phyloP scores from a whole-genome alignment of 768 basidiomycete species.

The Nidularia pulvinata region DNA sequence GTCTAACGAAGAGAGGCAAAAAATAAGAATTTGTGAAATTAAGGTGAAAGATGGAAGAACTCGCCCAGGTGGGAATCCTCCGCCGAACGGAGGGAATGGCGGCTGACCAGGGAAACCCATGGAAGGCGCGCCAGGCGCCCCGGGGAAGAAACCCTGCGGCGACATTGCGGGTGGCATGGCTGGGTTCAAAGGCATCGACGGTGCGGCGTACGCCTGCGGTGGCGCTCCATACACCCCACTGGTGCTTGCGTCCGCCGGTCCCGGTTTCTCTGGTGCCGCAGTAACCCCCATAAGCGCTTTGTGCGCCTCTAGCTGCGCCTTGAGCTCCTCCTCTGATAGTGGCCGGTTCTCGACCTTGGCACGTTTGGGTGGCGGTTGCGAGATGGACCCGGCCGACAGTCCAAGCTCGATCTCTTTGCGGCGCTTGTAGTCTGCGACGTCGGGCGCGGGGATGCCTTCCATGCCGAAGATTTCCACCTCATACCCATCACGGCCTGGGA shows the following conservation, averaged over 20 bases:
- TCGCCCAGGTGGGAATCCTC: conserved; percentile 59
- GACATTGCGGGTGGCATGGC: conserved; percentile 29
- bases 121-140: conserved; percentile 35
- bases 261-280: conserved; percentile 31
- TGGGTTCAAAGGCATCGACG: conserved; percentile 33
- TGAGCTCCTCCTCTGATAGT: conserved; percentile 82
- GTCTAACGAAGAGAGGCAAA: conserved; percentile 12
- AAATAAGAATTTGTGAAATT: conserved; percentile 6
- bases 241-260: conserved; percentile 37
- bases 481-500: conserved; percentile 96
- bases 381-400: conserved; percentile 77
- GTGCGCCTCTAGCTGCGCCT: conserved; percentile 85
- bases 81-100: conserved; percentile 56
- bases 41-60: conserved; percentile 15
- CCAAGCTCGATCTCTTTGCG: conserved; percentile 95
- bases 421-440: conserved; percentile 94
- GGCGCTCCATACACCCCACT: conserved; percentile 74
- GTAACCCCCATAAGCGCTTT: conserved; percentile 85
- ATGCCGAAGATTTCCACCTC: conserved; percentile 99
- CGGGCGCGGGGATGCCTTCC: conserved; percentile 96
- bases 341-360: conserved; percentile 79
- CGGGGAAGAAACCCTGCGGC: conserved; percentile 35
- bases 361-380: conserved; percentile 79
- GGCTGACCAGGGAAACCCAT: conserved; percentile 42
- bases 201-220: conserved; percentile 66